Evolutionary conservation across 306 rosid genomes (phyloP).

Genomic region (Pyrus bretschneideri): DNA sequence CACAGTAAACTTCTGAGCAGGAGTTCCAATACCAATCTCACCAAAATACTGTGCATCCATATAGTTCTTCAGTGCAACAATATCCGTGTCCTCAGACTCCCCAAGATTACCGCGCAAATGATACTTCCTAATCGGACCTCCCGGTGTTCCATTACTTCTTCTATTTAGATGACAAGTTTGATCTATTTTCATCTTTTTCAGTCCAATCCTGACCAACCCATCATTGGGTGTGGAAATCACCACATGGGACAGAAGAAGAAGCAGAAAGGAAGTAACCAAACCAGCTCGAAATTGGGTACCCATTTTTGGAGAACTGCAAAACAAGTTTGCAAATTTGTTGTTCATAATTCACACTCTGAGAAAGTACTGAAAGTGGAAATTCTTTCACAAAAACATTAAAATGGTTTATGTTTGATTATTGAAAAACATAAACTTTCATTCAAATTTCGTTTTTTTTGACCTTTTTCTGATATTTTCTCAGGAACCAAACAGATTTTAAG

Average conservation of each 20-base stretch:
- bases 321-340: neutral
- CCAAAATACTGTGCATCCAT: slow-evolving; percentile 87
- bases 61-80: slow-evolving; percentile 64
- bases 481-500: neutral
- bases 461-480: neutral
- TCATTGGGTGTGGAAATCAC: slow-evolving; percentile 31
- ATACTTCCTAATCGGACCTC: slow-evolving; percentile 27
- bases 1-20: slow-evolving; percentile 68
- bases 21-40: slow-evolving; percentile 75
- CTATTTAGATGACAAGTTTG: slow-evolving; percentile 21
- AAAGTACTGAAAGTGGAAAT: neutral
- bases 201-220: slow-evolving; percentile 44
- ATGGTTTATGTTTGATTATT: neutral
- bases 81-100: slow-evolving; percentile 34
- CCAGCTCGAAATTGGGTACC: slow-evolving; percentile 16
- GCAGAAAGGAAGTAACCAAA: slow-evolving; percentile 20
- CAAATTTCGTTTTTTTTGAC: neutral
- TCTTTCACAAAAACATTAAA: neutral
- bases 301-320: slow-evolving; percentile 33
- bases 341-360: slow-evolving; percentile 1
- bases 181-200: slow-evolving; percentile 35
- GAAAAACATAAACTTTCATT: neutral
- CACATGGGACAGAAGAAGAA: slow-evolving; percentile 29
- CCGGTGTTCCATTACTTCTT: slow-evolving; percentile 4
- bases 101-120: slow-evolving; percentile 14